phyloP scores from a whole-genome alignment of 768 basidiomycete genomes.

The Phanerodontia chrysosporium region DNA sequence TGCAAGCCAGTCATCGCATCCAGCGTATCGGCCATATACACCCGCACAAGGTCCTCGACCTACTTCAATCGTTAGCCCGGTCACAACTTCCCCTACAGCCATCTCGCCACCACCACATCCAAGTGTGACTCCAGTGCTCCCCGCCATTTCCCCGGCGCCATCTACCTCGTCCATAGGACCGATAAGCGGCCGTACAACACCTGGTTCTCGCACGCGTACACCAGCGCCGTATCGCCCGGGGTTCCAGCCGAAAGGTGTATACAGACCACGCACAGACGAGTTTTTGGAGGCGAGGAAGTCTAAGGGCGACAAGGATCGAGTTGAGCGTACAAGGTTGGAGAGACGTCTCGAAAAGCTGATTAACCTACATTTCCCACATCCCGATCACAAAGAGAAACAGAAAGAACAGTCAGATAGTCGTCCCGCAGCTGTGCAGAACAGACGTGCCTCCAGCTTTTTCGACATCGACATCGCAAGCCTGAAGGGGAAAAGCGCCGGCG shows the following conservation, averaged over 20 bases:
- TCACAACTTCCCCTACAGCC: background rate
- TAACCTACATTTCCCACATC: constrained; percentile 56
- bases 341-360: constrained; percentile 87
- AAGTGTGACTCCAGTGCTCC: constrained; percentile 11
- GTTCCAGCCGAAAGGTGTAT: constrained; percentile 90
- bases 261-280: constrained; percentile 75
- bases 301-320: constrained; percentile 44
- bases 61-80: constrained; percentile 2
- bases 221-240: constrained; percentile 73
- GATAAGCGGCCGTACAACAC: constrained; percentile 1
- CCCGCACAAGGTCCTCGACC: background rate
- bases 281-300: constrained; percentile 49
- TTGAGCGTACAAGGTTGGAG: constrained; percentile 82
- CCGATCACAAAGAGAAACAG: constrained; percentile 15
- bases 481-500: constrained; percentile 59
- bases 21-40: background rate
- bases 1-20: background rate
- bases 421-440: constrained; percentile 17
- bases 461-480: constrained; percentile 59
- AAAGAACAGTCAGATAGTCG: constrained; percentile 1
- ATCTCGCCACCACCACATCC: background rate
- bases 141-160: constrained; percentile 17
- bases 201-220: constrained; percentile 14
- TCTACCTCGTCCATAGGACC: constrained; percentile 19
- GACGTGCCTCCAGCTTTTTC: constrained; percentile 66